Conservation (phyloP, 192 early-diverging fungal genomes). For the Glomus cerebriforme region DNA sequence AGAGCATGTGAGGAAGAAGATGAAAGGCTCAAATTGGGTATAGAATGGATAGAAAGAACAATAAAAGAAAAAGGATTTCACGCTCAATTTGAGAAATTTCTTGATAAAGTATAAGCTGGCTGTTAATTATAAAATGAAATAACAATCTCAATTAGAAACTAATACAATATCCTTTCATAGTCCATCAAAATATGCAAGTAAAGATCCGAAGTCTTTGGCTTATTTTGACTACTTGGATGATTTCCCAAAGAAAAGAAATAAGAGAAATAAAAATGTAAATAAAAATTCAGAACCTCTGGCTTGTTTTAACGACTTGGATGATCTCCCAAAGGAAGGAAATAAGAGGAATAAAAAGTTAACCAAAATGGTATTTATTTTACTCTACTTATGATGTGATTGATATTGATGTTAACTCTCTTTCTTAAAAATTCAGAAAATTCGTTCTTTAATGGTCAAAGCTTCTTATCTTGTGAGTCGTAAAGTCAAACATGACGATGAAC, state of each 20-base stretch:
- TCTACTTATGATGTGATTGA: conserved; percentile 15
- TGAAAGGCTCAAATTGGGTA: neutral
- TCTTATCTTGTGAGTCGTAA: conserved; percentile 13
- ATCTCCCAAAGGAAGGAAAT: too few species aligned
- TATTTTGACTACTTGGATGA: too few species aligned
- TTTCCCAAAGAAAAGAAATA: too few species aligned
- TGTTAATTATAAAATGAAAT: conserved; percentile 18
- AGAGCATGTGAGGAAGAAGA: conserved; percentile 5
- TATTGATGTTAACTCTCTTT: conserved; percentile 11
- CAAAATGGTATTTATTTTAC: conserved; percentile 3
- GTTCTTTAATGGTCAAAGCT: too few species aligned
- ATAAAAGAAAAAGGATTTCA: too few species aligned
- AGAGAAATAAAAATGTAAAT: too few species aligned
- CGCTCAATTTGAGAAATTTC: neutral
- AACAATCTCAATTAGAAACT: too few species aligned
- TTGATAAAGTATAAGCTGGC: conserved; percentile 8
- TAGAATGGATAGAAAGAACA: conserved; percentile 8
- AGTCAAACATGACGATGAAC: conserved; percentile 13
- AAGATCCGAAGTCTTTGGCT: too few species aligned
- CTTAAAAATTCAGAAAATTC: neutral
- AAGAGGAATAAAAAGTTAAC: neutral
- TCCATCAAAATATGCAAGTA: neutral
- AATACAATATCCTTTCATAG: conserved; percentile 22
- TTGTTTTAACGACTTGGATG: too few species aligned
- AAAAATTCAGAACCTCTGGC: too few species aligned